Evolutionary conservation across 805 yeast genomes (phyloP), one percentile per base, ranked within the genome.

Genomic region (Starmerella roubikii): DNA sequence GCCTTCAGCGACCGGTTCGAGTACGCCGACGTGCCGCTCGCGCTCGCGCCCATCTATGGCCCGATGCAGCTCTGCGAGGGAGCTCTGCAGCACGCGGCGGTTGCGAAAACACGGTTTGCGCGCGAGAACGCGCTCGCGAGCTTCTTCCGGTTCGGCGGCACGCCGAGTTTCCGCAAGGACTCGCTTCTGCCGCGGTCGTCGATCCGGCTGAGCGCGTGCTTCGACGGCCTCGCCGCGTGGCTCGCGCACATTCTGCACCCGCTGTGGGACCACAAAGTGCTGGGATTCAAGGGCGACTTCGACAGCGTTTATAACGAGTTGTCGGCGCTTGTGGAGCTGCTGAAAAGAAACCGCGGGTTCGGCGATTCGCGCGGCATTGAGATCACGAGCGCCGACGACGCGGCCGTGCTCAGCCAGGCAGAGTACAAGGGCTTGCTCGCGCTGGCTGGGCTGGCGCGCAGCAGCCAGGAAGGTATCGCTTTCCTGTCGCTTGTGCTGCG

Each of bases 341-440:
- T 69, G 58, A 46, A 61, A 56, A 39, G 64, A 54, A 54, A 71
- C 61, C 42, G 73, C 55, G 47, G 68, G 50, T 56, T 61, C 62
- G 51, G 62, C 57, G 57, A 68, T 59, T 67, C 68, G 1, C 45
- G 64, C 39, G 55, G 58, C 28, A 28, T 26, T 21, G 5, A 19
- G 15, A 4, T 35, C 27, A 16, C 23, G 13, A 40, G 60, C 54
- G 52, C 48, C 31, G 36, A 37, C 16, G 37, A 21, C 15, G 9
- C 9, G n/a, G 55, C 40, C 35, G 54, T 32, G 37, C 52, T 37
- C 55, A 60, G 33, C 36, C 86, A 91, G 58, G 94, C 94, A 1
- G 98, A 91, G 56, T 85, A 83, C 52, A 76, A 84, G 52, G 94
- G 94, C 6, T 72, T 88, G 47, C 75, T 76, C 21, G 75, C 95